These are phyloP conservation scores for Saussurea involucrata DNA, from an alignment of 129 eudicot species.

Conservation along the genomic window DNA sequence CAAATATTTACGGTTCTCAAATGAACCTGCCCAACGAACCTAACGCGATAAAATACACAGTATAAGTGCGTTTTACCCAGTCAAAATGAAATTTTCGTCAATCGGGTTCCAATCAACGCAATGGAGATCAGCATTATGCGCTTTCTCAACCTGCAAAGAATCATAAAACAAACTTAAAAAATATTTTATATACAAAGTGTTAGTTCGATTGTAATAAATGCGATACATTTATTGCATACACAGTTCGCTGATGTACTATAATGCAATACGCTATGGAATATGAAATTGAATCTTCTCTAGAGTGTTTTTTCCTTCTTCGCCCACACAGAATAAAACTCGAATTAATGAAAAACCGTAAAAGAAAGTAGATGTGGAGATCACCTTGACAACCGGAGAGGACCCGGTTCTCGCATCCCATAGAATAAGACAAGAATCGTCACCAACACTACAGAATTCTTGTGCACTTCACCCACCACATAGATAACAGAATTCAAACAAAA, in stretches of 20 bases:
- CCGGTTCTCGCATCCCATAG: conserved; percentile 95
- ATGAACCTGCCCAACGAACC: background rate
- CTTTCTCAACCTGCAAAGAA: conserved; percentile 76
- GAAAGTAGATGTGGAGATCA: conserved; percentile 21
- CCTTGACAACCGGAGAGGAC: conserved; percentile 75
- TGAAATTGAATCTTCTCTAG: too few relatives aligned
- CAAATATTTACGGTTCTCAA: background rate
- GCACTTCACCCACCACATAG: conserved; percentile 51
- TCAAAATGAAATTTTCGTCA: conserved; percentile 74
- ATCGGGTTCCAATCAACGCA: conserved; percentile 98
- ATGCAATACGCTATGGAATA: too few relatives aligned
- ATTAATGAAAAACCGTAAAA: background rate
- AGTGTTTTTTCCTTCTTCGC: too few relatives aligned
- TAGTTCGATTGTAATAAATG: background rate
- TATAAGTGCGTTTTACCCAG: conserved; percentile 55
- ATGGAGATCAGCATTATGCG: conserved; percentile 90
- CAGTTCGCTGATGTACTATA: too few relatives aligned
- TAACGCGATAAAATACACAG: background rate
- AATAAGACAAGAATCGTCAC: conserved; percentile 96
- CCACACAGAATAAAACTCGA: background rate
- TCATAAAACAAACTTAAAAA: background rate
- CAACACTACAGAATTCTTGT: conserved; percentile 95
- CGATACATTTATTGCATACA: background rate
- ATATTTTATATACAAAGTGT: background rate
- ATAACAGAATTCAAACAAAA: conserved; percentile 1